Evolutionary conservation across 164 flowering plant genomes (phyloP).

Genomic region (Malania oleifera): DNA sequence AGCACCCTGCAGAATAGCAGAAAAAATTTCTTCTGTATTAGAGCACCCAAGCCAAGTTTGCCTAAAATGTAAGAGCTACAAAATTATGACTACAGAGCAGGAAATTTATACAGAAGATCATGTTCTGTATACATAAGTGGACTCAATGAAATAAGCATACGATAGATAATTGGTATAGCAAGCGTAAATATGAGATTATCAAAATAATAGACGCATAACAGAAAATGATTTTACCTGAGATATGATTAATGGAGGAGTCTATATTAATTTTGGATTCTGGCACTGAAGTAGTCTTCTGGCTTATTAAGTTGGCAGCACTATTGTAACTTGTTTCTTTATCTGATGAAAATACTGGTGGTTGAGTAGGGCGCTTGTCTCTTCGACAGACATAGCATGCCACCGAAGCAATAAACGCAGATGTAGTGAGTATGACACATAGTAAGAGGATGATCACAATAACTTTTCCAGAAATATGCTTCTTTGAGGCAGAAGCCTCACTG

Average conservation of each 20-base stretch:
- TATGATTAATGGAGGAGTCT: slow-evolving; percentile 29
- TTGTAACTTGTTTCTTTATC: slow-evolving; percentile 69
- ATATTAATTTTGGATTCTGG: slow-evolving; percentile 31
- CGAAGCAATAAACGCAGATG: slow-evolving; percentile 58
- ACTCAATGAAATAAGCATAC: neutral
- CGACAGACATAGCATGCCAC: slow-evolving; percentile 46
- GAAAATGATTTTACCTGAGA: slow-evolving; percentile 37
- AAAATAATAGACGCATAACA: neutral
- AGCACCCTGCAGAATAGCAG: slow-evolving; percentile 50
- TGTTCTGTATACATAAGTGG: neutral
- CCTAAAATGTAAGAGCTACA: no score
- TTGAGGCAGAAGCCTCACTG: slow-evolving; percentile 25
- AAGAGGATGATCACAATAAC: slow-evolving; percentile 51
- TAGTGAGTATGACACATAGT: slow-evolving; percentile 49
- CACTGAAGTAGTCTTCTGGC: slow-evolving; percentile 35
- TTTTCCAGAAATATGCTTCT: slow-evolving; percentile 46
- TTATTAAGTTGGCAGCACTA: slow-evolving; percentile 68
- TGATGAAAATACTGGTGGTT: slow-evolving; percentile 42
- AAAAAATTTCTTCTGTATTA: neutral
- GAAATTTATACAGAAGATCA: neutral
- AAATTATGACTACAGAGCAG: no score
- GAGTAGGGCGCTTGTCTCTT: slow-evolving; percentile 42
- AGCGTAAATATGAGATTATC: neutral
- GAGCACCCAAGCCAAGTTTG: no score
- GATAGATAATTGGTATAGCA: neutral